phyloP scores from a whole-genome alignment of 306 rosid species.

The Rosa chinensis region DNA sequence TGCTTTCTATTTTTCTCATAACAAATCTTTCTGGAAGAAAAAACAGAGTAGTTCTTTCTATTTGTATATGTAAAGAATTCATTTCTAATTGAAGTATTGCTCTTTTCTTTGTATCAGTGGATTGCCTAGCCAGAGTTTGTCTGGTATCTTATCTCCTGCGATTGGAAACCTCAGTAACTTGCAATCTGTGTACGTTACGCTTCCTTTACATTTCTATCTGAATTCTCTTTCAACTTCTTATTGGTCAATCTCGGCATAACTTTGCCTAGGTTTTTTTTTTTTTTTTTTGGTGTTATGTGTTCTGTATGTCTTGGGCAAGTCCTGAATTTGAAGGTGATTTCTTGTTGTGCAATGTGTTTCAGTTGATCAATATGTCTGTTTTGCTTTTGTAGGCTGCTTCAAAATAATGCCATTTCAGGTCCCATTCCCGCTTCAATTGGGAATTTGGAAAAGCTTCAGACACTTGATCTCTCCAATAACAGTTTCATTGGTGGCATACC shows the following conservation, averaged over 20 bases:
- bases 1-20: constrained; percentile 7
- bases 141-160: constrained; percentile 77
- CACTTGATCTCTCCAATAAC: constrained; percentile 94
- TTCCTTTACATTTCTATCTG: constrained; percentile 3
- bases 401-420: constrained; percentile 88
- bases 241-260: neutral
- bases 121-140: constrained; percentile 93
- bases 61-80: constrained; percentile 17
- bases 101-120: constrained; percentile 56
- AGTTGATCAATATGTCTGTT: constrained; percentile 5
- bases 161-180: constrained; percentile 84
- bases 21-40: neutral
- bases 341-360: neutral
- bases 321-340: constrained; percentile 10
- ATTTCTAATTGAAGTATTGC: constrained; percentile 12
- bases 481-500: constrained; percentile 71
- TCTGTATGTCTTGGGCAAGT: neutral
- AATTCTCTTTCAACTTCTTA: constrained; percentile 9
- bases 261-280: neutral
- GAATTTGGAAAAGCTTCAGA: constrained; percentile 76
- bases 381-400: constrained; percentile 66
- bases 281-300: neutral
- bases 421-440: constrained; percentile 77
- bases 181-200: constrained; percentile 78
- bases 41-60: constrained; percentile 1